Percentiles rank a stretch among this genome's conserved stretches.
phyloP scores from a whole-genome alignment of 306 rosid species.

The Fagus crenata region DNA sequence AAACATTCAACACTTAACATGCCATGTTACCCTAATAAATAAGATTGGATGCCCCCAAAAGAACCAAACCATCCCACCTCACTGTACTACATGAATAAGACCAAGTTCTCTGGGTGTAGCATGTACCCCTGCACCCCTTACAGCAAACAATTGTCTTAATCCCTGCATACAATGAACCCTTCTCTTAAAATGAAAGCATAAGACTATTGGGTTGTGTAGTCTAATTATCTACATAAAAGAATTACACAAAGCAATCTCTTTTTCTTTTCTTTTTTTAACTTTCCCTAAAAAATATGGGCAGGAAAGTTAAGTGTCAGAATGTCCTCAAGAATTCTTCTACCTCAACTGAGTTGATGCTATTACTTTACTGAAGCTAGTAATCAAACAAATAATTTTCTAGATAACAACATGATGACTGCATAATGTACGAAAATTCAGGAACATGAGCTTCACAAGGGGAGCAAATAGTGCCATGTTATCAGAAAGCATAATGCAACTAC shows the following conservation, averaged over 20 bases:
- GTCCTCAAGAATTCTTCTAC: neutral
- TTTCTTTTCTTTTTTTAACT: neutral
- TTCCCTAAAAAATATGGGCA: neutral
- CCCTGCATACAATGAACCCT: neutral
- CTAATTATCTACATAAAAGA: neutral
- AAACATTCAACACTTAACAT: neutral
- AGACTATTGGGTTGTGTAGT: neutral
- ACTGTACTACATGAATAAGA: neutral
- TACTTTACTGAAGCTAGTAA: neutral
- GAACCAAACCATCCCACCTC: neutral
- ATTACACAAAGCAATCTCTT: neutral
- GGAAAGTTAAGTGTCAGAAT: neutral
- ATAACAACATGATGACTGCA: neutral
- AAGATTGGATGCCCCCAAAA: neutral
- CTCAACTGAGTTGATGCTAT: neutral
- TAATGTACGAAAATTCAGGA: neutral
- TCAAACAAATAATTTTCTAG: neutral
- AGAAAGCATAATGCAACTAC: conserved; percentile 4
- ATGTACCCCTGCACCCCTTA: neutral
- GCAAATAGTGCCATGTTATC: neutral
- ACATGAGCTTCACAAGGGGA: neutral
- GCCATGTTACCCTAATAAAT: neutral
- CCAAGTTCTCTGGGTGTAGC: neutral
- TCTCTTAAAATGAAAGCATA: neutral
- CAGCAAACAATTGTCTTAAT: neutral